Evolutionary conservation across 2,329 filamentous ascomycete genomes (phyloP), one percentile per base, ranked within the genome.

Genomic region (Teratosphaeriaceae sp.): DNA sequence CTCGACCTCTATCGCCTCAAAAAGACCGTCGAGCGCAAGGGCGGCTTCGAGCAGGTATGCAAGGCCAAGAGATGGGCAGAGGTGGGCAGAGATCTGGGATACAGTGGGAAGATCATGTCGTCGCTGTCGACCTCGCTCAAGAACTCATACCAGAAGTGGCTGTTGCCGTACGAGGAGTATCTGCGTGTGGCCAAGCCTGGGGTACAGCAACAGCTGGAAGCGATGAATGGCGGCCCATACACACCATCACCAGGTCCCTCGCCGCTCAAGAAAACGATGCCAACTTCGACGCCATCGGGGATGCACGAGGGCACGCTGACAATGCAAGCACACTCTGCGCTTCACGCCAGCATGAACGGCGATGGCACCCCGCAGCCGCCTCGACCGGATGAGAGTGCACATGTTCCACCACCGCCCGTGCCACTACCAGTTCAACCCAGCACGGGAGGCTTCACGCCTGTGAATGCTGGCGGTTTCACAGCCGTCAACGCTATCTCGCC

Each of bases 51-150:
- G 43, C 86, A 86, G 60, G 92, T 98, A 34, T 98, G 92, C 75
- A 96, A 95, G 66, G 76, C 84, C 43, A 98, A 98, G 69, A 97
- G 97, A 70, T 98, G 92, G 92, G 92, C 92, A 13, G 92, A 98
- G 65, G 97, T 98, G 55, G 92, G 92, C 24, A 82, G 92, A 58
- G 92, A 97, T 62, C 71, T 98, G 37, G 92, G 92, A 42, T 98
- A 98, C 67, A 97, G 90, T 61, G 92, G 92, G 61, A 98, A 98
- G 71, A 98, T 98, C 50, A 98, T 98, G 92, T 97, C 90, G 2
- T 97, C 92, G 7, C 71, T 98, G 36, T 98, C 92, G 5, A 98
- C 92, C 0, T 97, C 92, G 4, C 76, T 98, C 31, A 98, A 97
- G 65, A 98, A 98, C 65, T 97, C 92, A 0, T 98, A 94, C 57